These are phyloP conservation scores for Cylindrodendrum hubeiense DNA, from an alignment of 2,329 filamentous ascomycete species.

Conservation along the genomic window DNA sequence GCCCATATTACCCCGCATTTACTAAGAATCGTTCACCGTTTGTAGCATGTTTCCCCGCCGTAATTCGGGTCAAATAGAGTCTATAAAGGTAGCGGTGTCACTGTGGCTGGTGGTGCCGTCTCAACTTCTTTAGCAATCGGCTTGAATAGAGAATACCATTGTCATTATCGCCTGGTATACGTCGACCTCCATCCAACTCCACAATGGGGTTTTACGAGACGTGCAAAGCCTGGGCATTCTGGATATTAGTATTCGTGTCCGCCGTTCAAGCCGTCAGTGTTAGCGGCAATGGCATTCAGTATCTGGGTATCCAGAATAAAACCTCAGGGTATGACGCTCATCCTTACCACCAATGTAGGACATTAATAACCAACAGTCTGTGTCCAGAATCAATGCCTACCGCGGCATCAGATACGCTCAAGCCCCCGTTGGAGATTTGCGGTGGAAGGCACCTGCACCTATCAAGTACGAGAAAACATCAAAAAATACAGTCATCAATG, in stretches of 20 bases:
- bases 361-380: neutral
- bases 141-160: too few relatives aligned
- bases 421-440: conserved; percentile 6
- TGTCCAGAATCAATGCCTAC: conserved; percentile 5
- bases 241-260: neutral
- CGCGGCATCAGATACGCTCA: conserved; percentile 11
- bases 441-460: conserved; percentile 5
- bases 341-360: rapidly evolving
- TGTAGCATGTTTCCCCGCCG: too few relatives aligned
- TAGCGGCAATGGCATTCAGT: neutral
- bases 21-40: too few relatives aligned
- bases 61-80: too few relatives aligned
- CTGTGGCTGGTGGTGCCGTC: too few relatives aligned
- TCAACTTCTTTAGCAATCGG: too few relatives aligned
- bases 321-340: neutral
- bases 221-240: neutral
- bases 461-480: neutral
- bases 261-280: neutral
- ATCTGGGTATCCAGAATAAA: conserved; percentile 2
- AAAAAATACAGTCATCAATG: neutral
- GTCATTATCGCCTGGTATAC: too few relatives aligned
- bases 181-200: neutral
- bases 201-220: neutral
- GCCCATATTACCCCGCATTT: too few relatives aligned
- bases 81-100: too few relatives aligned